Evolutionary conservation across 352 stramenopile genomes (phyloP).

Genomic region (Phytophthora pini): DNA sequence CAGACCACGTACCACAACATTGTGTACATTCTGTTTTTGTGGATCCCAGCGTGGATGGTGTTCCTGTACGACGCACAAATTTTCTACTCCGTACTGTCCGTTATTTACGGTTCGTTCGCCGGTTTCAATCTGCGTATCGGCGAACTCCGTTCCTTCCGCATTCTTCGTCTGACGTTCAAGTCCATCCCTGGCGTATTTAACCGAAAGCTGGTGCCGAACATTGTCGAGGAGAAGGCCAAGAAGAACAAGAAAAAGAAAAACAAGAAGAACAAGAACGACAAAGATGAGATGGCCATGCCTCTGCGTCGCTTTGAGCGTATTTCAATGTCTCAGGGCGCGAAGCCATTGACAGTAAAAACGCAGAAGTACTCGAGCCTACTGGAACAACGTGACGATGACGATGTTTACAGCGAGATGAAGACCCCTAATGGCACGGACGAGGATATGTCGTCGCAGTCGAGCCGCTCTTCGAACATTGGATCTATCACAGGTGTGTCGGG

Average conservation of each 20-base stretch:
- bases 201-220: conserved; percentile 85
- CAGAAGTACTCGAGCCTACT: conserved; percentile 82
- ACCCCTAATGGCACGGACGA: conserved; percentile 71
- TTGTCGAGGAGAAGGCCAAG: conserved; percentile 79
- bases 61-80: conserved; percentile 89
- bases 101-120: conserved; percentile 80
- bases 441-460: conserved; percentile 54
- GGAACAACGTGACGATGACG: conserved; percentile 60
- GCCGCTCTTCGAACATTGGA: conserved; percentile 63
- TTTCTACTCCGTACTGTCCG: conserved; percentile 83
- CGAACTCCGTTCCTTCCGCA: conserved; percentile 85
- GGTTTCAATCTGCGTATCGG: conserved; percentile 87
- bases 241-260: conserved; percentile 70
- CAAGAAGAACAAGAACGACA: conserved; percentile 52
- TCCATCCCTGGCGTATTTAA: conserved; percentile 87
- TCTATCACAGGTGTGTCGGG: conserved; percentile 80
- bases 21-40: conserved; percentile 80
- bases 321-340: conserved; percentile 80
- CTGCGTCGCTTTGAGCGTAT: conserved; percentile 82
- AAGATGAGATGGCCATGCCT: conserved; percentile 65
- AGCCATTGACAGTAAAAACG: conserved; percentile 81
- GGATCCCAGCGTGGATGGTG: conserved; percentile 85
- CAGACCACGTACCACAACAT: conserved; percentile 84
- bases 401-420: conserved; percentile 68
- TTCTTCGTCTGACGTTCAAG: conserved; percentile 86